Percentiles rank a stretch among this genome's conserved stretches.
phyloP scores from a whole-genome alignment of 225 moss, liverwort and hornwort genomes.

The Antitrichia curtipendula region DNA sequence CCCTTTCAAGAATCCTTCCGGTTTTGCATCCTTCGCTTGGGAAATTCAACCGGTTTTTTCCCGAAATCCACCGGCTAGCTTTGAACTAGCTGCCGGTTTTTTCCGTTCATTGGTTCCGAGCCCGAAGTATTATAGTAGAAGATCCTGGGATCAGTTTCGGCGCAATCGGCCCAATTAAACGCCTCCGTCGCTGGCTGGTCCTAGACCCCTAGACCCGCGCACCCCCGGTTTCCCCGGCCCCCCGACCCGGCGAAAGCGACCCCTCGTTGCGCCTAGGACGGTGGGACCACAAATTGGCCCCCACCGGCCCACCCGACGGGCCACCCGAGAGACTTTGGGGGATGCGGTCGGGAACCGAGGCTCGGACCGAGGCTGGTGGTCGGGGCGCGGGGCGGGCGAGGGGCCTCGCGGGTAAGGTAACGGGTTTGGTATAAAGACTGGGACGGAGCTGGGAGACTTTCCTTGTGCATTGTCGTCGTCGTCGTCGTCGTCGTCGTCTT shows the following conservation, averaged over 20 bases:
- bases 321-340: not conserved
- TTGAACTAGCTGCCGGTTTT: too few species aligned
- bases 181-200: not conserved
- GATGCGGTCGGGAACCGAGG: not conserved
- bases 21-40: too few species aligned
- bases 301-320: not conserved
- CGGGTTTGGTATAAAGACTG: not conserved
- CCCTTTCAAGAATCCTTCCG: too few species aligned
- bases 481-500: not conserved
- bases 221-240: not conserved
- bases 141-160: not conserved
- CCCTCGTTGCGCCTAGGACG: not conserved
- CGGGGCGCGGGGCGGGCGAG: not conserved
- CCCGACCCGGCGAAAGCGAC: not conserved
- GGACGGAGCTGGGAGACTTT: not conserved
- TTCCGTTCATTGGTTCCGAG: too few species aligned
- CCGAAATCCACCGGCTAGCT: too few species aligned
- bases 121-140: not conserved
- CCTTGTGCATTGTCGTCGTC: too few species aligned
- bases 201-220: not conserved
- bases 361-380: not conserved
- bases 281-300: too few species aligned
- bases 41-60: too few species aligned
- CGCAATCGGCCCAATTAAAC: not conserved
- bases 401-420: not conserved